Evolutionary conservation across 1,284 basidiomycete genomes (phyloP), one percentile per base, ranked within the genome.

Genomic region (Ustilago xerochloae): DNA sequence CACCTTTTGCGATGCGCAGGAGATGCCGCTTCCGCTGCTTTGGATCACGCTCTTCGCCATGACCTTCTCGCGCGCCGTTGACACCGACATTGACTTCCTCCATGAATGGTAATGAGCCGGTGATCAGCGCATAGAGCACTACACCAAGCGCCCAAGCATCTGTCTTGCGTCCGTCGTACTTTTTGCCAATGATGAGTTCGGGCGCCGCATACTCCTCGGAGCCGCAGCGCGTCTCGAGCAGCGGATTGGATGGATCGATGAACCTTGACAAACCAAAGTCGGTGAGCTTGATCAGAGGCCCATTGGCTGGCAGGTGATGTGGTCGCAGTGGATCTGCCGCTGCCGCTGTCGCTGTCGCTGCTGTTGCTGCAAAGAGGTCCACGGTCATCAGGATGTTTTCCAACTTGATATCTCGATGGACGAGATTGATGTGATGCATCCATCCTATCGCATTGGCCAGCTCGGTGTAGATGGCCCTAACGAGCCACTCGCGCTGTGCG

Each of bases 331-430:
- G 54, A 29, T 47, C 50, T 3, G 39, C 26, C 9, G 67, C 32
- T 9, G 32, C 26, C 12, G 51, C 46, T 0, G 41, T 38, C n/a
- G 48, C 53, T 8, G n/a, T 38, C 13, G 51, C 54, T 4, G 50
- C 33, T 3, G 24, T 35, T 18, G 52, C 52, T 22, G 51, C 39
- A 48, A 81, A 81, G 6, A 81, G 61, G 20, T 75, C 49, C 20
- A 58, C 48, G 7, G 79, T 81, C 47, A 83, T 61, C 52, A 83
- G 71, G 56, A 83, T 83, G 38, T 68, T 97, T 85, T 97, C 94
- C 18, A 97, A 89, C 86, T 97, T 97, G 86, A 97, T 91, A 85
- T 97, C 94, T 2, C 94, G 89, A 85, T 97, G 94, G 0, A 96
- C 93, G 36, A 96, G 88, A 2, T 91, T 90, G 29, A 93, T 90